Evolutionary conservation across 2,329 filamentous ascomycete species (phyloP).

Genomic region (Aspergillus quadrilineatus): DNA sequence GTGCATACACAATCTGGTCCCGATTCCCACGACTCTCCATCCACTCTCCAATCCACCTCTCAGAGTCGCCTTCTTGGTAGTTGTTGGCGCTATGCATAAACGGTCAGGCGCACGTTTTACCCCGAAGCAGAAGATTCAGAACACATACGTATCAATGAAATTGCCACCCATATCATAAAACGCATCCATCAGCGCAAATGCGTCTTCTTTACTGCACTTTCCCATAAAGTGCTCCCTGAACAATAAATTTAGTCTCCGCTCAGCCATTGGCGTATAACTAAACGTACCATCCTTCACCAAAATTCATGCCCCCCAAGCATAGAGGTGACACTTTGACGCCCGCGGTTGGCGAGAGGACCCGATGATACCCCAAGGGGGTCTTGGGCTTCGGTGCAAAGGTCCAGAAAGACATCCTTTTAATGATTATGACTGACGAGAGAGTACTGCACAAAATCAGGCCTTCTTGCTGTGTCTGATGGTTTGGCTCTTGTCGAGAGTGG

Average conservation of each 20-base stretch:
- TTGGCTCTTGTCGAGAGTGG: no score
- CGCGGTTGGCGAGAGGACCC: conserved; percentile 52
- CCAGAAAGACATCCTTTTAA: conserved; percentile 7
- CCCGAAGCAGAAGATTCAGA: not conserved
- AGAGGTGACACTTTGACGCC: conserved; percentile 55
- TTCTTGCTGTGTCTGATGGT: no score
- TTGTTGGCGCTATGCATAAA: conserved; percentile 60
- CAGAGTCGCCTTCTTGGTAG: conserved; percentile 65
- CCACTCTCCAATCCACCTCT: conserved; percentile 69
- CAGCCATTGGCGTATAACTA: not conserved
- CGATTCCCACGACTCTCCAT: conserved; percentile 63
- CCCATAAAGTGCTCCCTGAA: conserved; percentile 28
- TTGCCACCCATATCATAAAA: conserved; percentile 53
- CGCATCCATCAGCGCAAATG: conserved; percentile 52
- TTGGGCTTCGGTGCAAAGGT: conserved; percentile 11
- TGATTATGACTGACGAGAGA: not conserved
- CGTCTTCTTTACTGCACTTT: conserved; percentile 49
- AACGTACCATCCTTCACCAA: conserved; percentile 50
- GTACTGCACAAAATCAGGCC: not conserved
- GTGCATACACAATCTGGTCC: conserved; percentile 8
- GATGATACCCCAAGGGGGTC: conserved; percentile 50
- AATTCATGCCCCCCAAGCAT: conserved; percentile 57
- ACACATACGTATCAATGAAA: conserved; percentile 51
- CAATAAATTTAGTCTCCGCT: not conserved
- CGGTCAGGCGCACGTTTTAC: not conserved